Base-by-base conservation (phyloP, 257 asterid species). In the Scutellaria barbata region DNA sequence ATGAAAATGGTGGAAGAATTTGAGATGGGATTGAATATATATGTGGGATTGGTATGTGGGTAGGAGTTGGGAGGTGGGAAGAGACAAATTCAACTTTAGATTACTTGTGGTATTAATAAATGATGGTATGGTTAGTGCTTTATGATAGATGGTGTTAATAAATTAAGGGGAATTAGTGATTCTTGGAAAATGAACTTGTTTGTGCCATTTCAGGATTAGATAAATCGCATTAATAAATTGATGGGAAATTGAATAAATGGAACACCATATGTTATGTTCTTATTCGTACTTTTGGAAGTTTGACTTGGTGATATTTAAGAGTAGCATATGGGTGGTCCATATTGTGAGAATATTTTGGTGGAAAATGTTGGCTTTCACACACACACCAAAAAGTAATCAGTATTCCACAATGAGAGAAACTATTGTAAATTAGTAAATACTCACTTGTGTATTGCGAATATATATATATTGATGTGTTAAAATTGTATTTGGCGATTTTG, bases 31-130 rank as follows among this genome's bases (percentile, higher is more conserved):
- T 13, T 74, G 68, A 58, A 41, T 81, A 58, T 80, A 71, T 78
- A 66, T 62, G 73, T 63, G 41, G 41, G 60, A 52, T 39, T 35
- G 48, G 10, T 48, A 6, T 77, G 45, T 42, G 75, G 82, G 74
- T 80, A 42, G 84, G 47, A 58, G 83, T 79, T 84, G 82, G 82
- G 35, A 46, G 69, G 69, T 85, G 66, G 80, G 71, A 70, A 33
- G 52, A 25, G 86, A 59, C 82, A 55, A 5, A 66, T 67, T 76
- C 76, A 77, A 74, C 83, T 61, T 54, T 53, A 37, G 74, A 66
- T 76, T 76, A 63, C 66, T 70, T 54, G 71, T 69, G 60, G 78
- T 39, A 50, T 57, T 69, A 73, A 58, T 52, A 30, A 74, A 80
- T 77, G 40, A 61, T 41, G 54, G 54, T 64, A 41, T 56, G 45